Evolutionary conservation across 2,329 filamentous ascomycete genomes (phyloP).

Genomic region (Pezicula rhizophila): DNA sequence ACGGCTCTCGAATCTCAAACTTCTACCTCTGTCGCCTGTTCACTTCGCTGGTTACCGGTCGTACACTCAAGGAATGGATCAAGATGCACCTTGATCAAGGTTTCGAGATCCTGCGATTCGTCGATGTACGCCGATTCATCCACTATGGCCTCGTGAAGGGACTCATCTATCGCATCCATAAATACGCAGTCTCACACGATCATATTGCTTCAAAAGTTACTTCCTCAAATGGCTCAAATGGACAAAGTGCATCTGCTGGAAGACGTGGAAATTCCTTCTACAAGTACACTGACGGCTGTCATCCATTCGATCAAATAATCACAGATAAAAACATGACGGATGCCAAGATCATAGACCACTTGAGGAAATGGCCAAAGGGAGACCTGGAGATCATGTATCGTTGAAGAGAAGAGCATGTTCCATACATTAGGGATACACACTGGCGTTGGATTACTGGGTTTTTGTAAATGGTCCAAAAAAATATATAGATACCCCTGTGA

Average conservation of each 20-base stretch:
- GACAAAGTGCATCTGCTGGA: neutral
- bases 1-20: conserved; percentile 38
- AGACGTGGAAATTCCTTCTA: conserved; percentile 44
- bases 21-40: conserved; percentile 76
- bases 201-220: conserved; percentile 46
- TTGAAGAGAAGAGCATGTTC: conserved; percentile 11
- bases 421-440: too few species aligned
- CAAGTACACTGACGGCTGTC: conserved; percentile 66
- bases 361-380: conserved; percentile 47
- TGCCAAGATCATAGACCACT: conserved; percentile 60
- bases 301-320: conserved; percentile 78
- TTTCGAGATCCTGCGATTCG: conserved; percentile 60
- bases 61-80: conserved; percentile 84
- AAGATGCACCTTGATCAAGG: conserved; percentile 63
- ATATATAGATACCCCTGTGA: too few species aligned
- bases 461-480: too few species aligned
- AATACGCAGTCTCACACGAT: conserved; percentile 71
- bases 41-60: conserved; percentile 74
- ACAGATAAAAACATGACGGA: conserved; percentile 68
- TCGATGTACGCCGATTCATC: conserved; percentile 86
- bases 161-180: conserved; percentile 86
- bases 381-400: conserved; percentile 33
- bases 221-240: conserved; percentile 38
- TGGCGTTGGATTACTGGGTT: too few species aligned
- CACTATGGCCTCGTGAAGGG: conserved; percentile 97